These are phyloP conservation scores for Eimeria sp. DNA, from an alignment of 169 alveolate species.

Conservation along the genomic window DNA sequence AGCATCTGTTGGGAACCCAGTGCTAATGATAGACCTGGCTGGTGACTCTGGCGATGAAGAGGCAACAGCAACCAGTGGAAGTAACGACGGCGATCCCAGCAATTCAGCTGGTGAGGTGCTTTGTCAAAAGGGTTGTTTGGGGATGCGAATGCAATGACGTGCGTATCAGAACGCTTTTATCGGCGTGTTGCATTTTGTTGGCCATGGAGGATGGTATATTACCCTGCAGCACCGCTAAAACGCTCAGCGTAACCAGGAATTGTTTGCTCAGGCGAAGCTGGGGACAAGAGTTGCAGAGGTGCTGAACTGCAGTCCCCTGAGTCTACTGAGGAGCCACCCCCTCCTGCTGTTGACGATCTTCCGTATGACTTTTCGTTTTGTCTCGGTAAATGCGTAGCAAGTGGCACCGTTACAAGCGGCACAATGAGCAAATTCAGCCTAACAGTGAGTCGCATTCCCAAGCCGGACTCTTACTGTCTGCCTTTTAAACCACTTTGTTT, in stretches of 20 bases:
- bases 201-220: not conserved
- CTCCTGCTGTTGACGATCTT: conserved; percentile 41
- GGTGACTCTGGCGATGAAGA: conserved; percentile 43
- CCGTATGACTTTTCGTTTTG: conserved; percentile 36
- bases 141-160: not conserved
- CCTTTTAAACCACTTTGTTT: not conserved
- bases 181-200: not conserved
- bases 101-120: conserved; percentile 2
- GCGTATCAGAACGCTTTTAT: not conserved
- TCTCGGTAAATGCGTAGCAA: conserved; percentile 54
- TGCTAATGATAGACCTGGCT: conserved; percentile 55
- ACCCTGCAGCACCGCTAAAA: not conserved
- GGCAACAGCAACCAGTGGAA: not conserved
- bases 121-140: not conserved
- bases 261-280: not conserved
- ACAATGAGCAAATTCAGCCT: conserved; percentile 60
- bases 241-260: not conserved
- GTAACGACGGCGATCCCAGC: not conserved
- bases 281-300: not conserved
- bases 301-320: not conserved
- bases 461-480: not conserved
- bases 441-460: conserved; percentile 37
- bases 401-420: conserved; percentile 68
- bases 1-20: not conserved
- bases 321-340: not conserved